Conservation (phyloP, 768 basidiomycete genomes). For the Suillus subaureus region DNA sequence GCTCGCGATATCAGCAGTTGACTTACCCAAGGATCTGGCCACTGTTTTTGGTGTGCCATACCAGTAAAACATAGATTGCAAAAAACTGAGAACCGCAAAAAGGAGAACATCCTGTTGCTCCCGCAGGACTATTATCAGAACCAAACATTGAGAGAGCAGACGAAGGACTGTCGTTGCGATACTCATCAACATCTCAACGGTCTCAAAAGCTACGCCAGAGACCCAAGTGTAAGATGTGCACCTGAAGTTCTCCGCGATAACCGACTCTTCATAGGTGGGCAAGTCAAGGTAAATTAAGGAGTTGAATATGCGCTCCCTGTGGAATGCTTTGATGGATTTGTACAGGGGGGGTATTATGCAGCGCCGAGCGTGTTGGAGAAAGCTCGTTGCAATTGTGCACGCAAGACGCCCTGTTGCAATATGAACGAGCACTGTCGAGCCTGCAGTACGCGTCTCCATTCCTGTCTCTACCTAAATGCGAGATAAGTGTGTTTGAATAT, state of each 20-base stretch:
- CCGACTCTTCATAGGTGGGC: conserved; percentile 71
- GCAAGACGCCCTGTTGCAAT: conserved; percentile 56
- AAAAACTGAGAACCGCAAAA: conserved; percentile 46
- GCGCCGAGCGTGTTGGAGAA: conserved; percentile 43
- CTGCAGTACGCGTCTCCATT: conserved; percentile 61
- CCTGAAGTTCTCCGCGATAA: too few species aligned
- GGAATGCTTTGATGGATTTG: conserved; percentile 58
- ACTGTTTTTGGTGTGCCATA: conserved; percentile 20
- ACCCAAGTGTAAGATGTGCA: neutral
- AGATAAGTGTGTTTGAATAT: conserved; percentile 14
- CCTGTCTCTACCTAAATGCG: conserved; percentile 59
- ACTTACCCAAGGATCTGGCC: conserved; percentile 34
- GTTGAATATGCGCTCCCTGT: conserved; percentile 61
- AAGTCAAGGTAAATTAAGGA: conserved; percentile 73
- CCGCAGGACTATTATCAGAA: conserved; percentile 44
- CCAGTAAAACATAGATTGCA: neutral
- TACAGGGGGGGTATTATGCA: conserved; percentile 56
- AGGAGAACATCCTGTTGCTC: conserved; percentile 64
- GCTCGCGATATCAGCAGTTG: neutral
- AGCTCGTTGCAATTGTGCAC: conserved; percentile 48
- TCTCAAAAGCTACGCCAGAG: neutral
- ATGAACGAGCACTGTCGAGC: conserved; percentile 55
- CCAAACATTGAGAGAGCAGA: neutral
- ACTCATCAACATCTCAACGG: neutral
- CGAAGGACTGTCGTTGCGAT: neutral